These are phyloP conservation scores for Paraphaeosphaeria minitans DNA, from an alignment of 2,329 filamentous ascomycete species.

Conservation along the genomic window DNA sequence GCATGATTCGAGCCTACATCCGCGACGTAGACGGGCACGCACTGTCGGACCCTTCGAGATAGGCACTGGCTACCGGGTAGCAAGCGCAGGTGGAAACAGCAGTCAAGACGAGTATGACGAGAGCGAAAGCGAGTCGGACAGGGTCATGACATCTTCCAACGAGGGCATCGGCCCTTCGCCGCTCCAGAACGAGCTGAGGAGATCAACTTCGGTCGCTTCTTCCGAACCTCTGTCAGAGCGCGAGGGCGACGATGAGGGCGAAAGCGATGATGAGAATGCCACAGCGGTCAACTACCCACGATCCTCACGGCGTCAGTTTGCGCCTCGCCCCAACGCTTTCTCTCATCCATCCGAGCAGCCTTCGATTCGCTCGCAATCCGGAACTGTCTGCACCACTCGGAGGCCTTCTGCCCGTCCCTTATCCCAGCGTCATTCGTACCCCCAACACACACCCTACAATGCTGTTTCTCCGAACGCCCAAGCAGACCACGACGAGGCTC, in stretches of 20 bases:
- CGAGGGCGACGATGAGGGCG: conserved; percentile 48
- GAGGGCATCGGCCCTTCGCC: conserved; percentile 57
- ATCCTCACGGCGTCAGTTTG: conserved; percentile 65
- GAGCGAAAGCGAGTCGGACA: conserved; percentile 87
- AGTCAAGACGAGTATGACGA: conserved; percentile 96
- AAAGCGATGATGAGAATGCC: conserved; percentile 75
- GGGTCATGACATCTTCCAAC: conserved; percentile 67
- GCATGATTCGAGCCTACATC: conserved; percentile 64
- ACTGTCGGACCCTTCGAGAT: conserved; percentile 42
- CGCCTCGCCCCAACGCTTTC: conserved; percentile 90
- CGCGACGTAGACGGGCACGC: conserved; percentile 59
- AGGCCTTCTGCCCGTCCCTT: conserved; percentile 35
- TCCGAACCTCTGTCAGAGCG: conserved; percentile 46
- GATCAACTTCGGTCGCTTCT: conserved; percentile 39
- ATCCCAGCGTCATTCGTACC: conserved; percentile 49
- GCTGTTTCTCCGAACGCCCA: conserved; percentile 77
- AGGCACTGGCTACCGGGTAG: conserved; percentile 48
- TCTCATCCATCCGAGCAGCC: conserved; percentile 71
- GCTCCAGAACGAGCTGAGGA: conserved; percentile 36
- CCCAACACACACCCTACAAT: conserved; percentile 64
- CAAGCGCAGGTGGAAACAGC: conserved; percentile 64
- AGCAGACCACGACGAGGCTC: conserved; percentile 88
- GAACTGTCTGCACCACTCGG: conserved; percentile 55
- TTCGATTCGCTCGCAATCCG: conserved; percentile 49
- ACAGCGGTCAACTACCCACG: conserved; percentile 75